phyloP scores from a whole-genome alignment of 176 grass and related monocot species.

The Musa schizocarpa region DNA sequence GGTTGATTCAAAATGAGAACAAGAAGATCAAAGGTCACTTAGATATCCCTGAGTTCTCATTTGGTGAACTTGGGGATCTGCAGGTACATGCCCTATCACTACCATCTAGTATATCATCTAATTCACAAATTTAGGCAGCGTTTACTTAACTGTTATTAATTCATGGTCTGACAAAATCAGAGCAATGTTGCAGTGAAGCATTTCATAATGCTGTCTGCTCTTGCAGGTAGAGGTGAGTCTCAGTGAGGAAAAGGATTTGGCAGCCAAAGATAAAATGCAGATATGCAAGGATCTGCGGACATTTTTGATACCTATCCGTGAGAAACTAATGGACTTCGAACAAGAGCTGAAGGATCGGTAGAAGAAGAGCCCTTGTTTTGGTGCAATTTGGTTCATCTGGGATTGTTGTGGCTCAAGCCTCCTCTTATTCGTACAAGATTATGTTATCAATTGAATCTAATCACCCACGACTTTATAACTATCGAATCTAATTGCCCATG shows the following conservation, averaged over 20 bases:
- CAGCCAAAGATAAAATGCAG: conserved; percentile 33
- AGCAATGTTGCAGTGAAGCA: too few species aligned
- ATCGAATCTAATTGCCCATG: background rate
- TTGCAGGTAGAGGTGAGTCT: conserved; percentile 63
- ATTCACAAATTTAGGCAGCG: background rate
- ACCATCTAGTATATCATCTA: background rate
- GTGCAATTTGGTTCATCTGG: background rate
- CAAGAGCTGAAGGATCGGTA: conserved; percentile 87
- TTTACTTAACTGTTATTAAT: background rate
- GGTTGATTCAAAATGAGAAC: conserved; percentile 62
- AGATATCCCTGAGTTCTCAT: conserved; percentile 87
- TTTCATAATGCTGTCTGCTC: background rate
- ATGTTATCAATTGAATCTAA: background rate
- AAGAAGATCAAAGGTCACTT: conserved; percentile 68
- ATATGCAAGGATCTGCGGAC: conserved; percentile 60
- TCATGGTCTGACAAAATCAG: background rate
- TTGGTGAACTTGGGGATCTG: conserved; percentile 80
- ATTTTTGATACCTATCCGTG: conserved; percentile 52
- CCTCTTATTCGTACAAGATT: background rate
- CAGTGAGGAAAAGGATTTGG: conserved; percentile 53
- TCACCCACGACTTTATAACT: background rate
- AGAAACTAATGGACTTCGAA: conserved; percentile 55
- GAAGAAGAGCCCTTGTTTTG: background rate
- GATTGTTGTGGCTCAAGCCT: background rate
- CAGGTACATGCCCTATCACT: conserved; percentile 35